A percentile compares a stretch with the other conserved stretches of the same genome.
These are phyloP conservation scores for Blastobotrys serpentis DNA, from an alignment of 1,139 yeast species.

Conservation along the genomic window DNA sequence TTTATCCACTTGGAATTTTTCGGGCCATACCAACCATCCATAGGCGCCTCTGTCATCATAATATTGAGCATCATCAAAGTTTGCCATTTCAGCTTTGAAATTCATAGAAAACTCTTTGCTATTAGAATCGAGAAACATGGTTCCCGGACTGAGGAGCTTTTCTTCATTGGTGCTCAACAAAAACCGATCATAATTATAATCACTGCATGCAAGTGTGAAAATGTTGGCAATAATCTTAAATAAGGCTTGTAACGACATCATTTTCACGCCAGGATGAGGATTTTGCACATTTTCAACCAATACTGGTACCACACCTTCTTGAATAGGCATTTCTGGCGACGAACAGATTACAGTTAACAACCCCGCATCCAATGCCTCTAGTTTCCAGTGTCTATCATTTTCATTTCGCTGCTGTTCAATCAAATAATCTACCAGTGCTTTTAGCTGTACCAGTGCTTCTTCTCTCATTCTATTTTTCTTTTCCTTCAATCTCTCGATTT, in stretches of 20 bases:
- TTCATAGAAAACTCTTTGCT: conserved; percentile 40
- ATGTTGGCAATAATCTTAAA: conserved; percentile 56
- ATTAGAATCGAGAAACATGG: conserved; percentile 46
- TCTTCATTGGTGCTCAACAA: conserved; percentile 38
- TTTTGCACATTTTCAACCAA: conserved; percentile 57
- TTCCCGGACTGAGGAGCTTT: conserved; percentile 43
- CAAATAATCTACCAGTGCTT: conserved; percentile 21
- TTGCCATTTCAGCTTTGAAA: conserved; percentile 57
- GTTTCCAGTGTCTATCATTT: conserved; percentile 62
- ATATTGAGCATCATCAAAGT: conserved; percentile 33
- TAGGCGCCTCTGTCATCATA: conserved; percentile 47
- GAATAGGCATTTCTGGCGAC: conserved; percentile 42
- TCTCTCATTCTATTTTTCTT: conserved; percentile 46
- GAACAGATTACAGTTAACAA: conserved; percentile 25
- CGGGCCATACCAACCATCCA: conserved; percentile 86
- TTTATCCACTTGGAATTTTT: conserved; percentile 50
- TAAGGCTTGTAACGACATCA: conserved; percentile 62
- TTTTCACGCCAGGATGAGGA: conserved; percentile 71
- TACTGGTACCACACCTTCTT: conserved; percentile 45
- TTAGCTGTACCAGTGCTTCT: conserved; percentile 25
- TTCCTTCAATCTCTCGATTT: conserved; percentile 53
- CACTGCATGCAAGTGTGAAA: conserved; percentile 51
- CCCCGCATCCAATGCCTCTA: conserved; percentile 51
- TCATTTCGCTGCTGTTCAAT: conserved; percentile 13
- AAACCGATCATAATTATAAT: conserved; percentile 44